phyloP scores from a whole-genome alignment of 192 early-diverging fungal species.

The Coemansia sp. region DNA sequence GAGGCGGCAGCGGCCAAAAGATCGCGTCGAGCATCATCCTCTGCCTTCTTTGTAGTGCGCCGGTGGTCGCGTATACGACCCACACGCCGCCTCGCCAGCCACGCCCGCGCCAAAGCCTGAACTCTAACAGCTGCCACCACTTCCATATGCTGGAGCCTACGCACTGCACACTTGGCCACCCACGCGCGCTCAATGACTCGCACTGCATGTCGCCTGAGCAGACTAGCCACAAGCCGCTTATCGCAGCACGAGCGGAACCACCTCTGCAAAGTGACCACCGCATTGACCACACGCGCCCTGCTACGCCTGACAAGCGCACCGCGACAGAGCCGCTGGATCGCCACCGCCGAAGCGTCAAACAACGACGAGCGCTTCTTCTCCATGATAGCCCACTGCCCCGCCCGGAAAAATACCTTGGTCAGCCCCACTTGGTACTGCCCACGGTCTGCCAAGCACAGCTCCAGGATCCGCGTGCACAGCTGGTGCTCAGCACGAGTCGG shows the following conservation, averaged over 20 bases:
- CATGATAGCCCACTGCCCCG: slow-evolving; percentile 68
- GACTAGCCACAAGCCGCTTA: background rate
- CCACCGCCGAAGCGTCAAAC: slow-evolving; percentile 69
- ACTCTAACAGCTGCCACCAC: background rate
- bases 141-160: background rate
- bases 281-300: slow-evolving; percentile 49
- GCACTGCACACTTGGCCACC: slow-evolving; percentile 6
- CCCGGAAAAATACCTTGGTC: slow-evolving; percentile 98
- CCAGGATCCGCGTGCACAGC: slow-evolving; percentile 62
- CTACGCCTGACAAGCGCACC: slow-evolving; percentile 61
- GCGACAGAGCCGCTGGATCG: slow-evolving; percentile 77
- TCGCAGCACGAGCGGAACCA: slow-evolving; percentile 23
- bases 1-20: background rate
- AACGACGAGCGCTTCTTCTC: slow-evolving; percentile 89
- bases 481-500: slow-evolving; percentile 60
- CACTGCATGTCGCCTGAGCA: slow-evolving; percentile 21
- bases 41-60: background rate
- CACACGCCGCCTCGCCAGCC: slow-evolving; percentile 11
- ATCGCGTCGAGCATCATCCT: background rate
- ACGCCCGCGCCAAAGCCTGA: slow-evolving; percentile 21
- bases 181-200: slow-evolving; percentile 31
- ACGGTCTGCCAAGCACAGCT: slow-evolving; percentile 60
- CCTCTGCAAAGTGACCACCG: slow-evolving; percentile 30
- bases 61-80: slow-evolving; percentile 9
- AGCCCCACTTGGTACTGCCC: slow-evolving; percentile 94